Percentiles rank a stretch among this genome's conserved stretches.
Conservation (phyloP, 495 filamentous ascomycete genomes). For the Aspergillus heteromorphus region DNA sequence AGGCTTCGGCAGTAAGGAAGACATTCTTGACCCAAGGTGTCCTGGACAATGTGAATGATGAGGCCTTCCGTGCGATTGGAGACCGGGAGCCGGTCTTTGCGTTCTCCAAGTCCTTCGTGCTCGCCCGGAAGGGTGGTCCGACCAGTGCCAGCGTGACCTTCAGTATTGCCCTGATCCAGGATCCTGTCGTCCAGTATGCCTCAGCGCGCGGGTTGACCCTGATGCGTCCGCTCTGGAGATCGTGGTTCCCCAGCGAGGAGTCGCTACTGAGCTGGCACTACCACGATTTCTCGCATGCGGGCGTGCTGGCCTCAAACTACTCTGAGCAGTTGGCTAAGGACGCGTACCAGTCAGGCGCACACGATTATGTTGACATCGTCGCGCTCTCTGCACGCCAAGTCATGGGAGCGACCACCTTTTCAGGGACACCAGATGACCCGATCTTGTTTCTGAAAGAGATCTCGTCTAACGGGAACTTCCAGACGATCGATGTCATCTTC, state of each 20-base stretch:
- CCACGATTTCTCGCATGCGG: constrained; percentile 60
- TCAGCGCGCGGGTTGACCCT: constrained; percentile 70
- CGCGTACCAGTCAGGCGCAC: constrained; percentile 52
- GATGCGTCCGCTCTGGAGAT: constrained; percentile 86
- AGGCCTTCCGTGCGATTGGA: constrained; percentile 62
- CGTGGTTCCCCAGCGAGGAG: constrained; percentile 60
- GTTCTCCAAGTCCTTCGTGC: constrained; percentile 75
- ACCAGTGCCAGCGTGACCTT: constrained; percentile 58
- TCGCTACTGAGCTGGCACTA: constrained; percentile 72
- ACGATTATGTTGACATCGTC: constrained; percentile 69
- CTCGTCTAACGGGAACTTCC: constrained; percentile 87
- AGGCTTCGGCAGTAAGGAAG: constrained; percentile 61
- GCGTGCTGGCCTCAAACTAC: constrained; percentile 65
- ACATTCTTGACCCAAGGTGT: constrained; percentile 65
- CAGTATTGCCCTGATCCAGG: constrained; percentile 77
- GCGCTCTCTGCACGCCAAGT: constrained; percentile 87
- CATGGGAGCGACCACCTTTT: constrained; percentile 82
- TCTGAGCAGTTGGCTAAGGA: constrained; percentile 71
- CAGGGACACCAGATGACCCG: constrained; percentile 77
- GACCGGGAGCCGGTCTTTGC: constrained; percentile 89
- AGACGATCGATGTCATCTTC: constrained; percentile 97
- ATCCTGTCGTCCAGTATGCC: constrained; percentile 83
- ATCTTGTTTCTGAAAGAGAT: constrained; percentile 94
- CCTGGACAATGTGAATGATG: constrained; percentile 61
- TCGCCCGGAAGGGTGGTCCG: constrained; percentile 23